Conservation (phyloP, 1,284 basidiomycete genomes). For the Lentinula novae-zelandiae region DNA sequence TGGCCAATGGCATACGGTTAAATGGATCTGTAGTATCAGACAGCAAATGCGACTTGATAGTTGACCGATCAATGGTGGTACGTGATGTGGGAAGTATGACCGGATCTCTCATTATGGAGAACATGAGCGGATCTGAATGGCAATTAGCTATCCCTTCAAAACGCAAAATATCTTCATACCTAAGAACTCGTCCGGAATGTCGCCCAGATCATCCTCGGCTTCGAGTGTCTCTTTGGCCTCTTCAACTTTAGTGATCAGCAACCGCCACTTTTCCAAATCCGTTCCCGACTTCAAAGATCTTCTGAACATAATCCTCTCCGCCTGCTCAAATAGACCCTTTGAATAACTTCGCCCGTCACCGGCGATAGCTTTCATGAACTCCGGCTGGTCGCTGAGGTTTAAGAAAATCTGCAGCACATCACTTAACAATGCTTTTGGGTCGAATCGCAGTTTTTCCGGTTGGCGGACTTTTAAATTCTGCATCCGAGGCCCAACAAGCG, state of each 20-base stretch:
- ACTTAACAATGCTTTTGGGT: conserved; percentile 79
- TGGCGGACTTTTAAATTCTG: conserved; percentile 85
- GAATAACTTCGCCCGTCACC: conserved; percentile 91
- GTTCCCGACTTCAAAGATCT: conserved; percentile 74
- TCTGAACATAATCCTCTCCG: conserved; percentile 67
- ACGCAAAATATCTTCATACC: conserved; percentile 44
- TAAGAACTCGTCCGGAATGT: conserved; percentile 93
- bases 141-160: background rate
- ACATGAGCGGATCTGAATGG: conserved; percentile 83
- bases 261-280: conserved; percentile 73
- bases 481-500: conserved; percentile 85
- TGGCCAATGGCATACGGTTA: conserved; percentile 76
- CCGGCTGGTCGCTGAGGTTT: conserved; percentile 78
- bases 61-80: conserved; percentile 81
- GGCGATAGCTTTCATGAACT: conserved; percentile 89
- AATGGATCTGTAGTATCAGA: conserved; percentile 92
- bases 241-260: conserved; percentile 84
- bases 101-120: conserved; percentile 94
- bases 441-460: conserved; percentile 87
- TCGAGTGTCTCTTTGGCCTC: conserved; percentile 74
- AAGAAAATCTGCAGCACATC: conserved; percentile 92
- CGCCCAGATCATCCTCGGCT: conserved; percentile 90
- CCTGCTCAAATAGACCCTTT: conserved; percentile 81
- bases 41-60: conserved; percentile 93
- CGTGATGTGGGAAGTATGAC: conserved; percentile 87